A percentile compares a stretch with the other conserved stretches of the same genome.
Conservation (phyloP, 2,329 filamentous ascomycete species). For the Pseudogymnoascus pannorum region DNA sequence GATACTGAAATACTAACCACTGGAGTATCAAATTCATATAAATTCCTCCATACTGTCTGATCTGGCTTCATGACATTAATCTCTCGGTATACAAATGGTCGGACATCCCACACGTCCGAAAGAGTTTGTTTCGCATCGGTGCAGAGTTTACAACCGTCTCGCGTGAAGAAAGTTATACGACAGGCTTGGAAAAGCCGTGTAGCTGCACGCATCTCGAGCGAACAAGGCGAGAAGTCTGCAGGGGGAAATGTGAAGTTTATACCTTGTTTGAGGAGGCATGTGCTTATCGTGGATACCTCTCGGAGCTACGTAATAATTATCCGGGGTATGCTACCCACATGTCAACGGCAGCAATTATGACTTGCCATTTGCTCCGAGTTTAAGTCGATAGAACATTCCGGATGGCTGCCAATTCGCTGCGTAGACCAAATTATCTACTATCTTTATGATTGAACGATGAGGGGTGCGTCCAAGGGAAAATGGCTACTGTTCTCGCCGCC, state of each 20-base stretch:
- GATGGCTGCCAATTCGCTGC: not conserved
- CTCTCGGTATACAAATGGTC: slow-evolving; percentile 62
- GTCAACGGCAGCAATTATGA: not conserved
- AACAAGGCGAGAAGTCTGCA: not conserved
- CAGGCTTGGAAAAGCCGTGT: slow-evolving; percentile 44
- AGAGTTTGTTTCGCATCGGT: slow-evolving; percentile 60
- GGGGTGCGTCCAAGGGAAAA: slow-evolving; percentile 12
- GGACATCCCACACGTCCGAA: slow-evolving; percentile 57
- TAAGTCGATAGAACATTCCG: not conserved
- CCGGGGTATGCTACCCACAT: not conserved
- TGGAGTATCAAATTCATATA: slow-evolving; percentile 77
- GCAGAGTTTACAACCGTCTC: slow-evolving; percentile 65
- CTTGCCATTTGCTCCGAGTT: not conserved
- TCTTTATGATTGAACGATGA: slow-evolving; percentile 1
- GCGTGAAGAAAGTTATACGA: slow-evolving; percentile 68
- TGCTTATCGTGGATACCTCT: slow-evolving; percentile 8
- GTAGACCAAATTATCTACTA: not conserved
- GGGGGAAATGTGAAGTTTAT: not conserved
- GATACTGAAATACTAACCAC: slow-evolving; percentile 45
- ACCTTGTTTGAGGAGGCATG: not conserved
- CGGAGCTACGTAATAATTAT: slow-evolving; percentile 8
- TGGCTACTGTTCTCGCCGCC: slow-evolving; percentile 29
- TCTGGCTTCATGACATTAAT: slow-evolving; percentile 60
- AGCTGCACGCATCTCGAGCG: slow-evolving; percentile 42
- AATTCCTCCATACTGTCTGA: slow-evolving; percentile 57